Percentiles rank a stretch among this genome's conserved stretches.
These are phyloP conservation scores for Paraphaeosphaeria sporulosa DNA, from an alignment of 2,329 filamentous ascomycete genomes.

Conservation along the genomic window DNA sequence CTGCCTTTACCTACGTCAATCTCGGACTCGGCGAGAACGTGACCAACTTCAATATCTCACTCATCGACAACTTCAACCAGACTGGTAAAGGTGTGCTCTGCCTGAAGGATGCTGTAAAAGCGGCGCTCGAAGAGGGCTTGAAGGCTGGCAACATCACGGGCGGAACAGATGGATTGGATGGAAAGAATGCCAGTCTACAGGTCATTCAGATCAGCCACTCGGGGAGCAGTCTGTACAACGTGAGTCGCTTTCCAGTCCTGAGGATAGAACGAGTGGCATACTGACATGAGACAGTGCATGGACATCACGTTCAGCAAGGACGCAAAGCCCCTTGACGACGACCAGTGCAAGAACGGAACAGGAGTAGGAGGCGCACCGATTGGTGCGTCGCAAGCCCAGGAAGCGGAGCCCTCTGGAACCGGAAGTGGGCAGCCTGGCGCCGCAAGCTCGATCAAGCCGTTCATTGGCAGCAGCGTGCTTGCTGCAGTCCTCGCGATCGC, in stretches of 20 bases:
- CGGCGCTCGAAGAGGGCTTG: conserved; percentile 24
- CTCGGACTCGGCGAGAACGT: conserved; percentile 53
- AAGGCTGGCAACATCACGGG: conserved; percentile 24
- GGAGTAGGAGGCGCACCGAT: conserved; percentile 38
- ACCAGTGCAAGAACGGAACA: conserved; percentile 51
- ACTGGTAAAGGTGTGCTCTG: conserved; percentile 59
- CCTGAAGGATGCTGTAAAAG: conserved; percentile 39
- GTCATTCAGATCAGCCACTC: conserved; percentile 53
- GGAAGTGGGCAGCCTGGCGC: conserved; percentile 16
- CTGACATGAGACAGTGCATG: conserved; percentile 48
- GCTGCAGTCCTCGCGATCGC: conserved; percentile 30
- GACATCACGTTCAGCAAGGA: conserved; percentile 53
- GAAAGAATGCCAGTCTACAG: conserved; percentile 54
- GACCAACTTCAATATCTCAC: conserved; percentile 55
- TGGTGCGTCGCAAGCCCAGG: conserved; percentile 27
- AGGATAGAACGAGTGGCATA: not conserved
- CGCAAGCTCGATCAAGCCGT: conserved; percentile 24
- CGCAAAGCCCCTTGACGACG: conserved; percentile 45
- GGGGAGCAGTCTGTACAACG: conserved; percentile 55
- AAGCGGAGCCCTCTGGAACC: not conserved
- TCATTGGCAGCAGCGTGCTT: conserved; percentile 26
- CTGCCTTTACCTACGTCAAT: conserved; percentile 57
- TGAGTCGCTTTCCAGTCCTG: conserved; percentile 24
- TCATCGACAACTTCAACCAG: conserved; percentile 56
- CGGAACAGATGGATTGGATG: conserved; percentile 38